Evolutionary conservation across 768 basidiomycete species (phyloP), one percentile per base, ranked within the genome.

Genomic region (Serendipita sp.): DNA sequence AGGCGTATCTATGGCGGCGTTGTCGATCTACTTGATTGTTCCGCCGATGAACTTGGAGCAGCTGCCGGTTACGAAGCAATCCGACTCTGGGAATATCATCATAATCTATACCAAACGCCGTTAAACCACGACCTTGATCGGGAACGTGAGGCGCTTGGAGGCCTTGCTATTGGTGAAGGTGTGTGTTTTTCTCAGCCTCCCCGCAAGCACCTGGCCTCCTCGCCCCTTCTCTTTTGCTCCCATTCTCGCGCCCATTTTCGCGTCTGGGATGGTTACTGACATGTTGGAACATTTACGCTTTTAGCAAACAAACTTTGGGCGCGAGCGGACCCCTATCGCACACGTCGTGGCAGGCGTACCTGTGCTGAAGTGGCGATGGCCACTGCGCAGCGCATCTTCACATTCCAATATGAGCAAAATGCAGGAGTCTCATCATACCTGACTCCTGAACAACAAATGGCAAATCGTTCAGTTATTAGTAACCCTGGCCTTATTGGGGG

Each of bases 1-100:
- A 76, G 78, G 62, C 80, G 81, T 23, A 81, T 82, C 3, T 90
- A 88, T 70, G 82, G 81, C 37, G 81, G 80, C 55, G 66, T 80
- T 18, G 68, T 16, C 13, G 64, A 64, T 40, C 52, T 58, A n/a
- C 50, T 55, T 8, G 64, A 55, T 73, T 46, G 75, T 87, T 73
- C 71, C 76, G 3, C n/a, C 0, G 69, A 73, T 16, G 85, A 88
- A 64, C 78, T 90, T 16, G 88, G 88, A 0, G 80, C 84, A 67
- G 88, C 87, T 3, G 87, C 87, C 8, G 87, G 85, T 2, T 88
- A 87, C 70, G 86, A 88, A 71, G 86, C 86, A 0, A 83, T 84
- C 71, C 78, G 86, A 15, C 79, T 79, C 31, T 85, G 84, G 82
- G 81, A 81, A 82, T 68, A 81, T 83, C 67, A 79, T 72, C 44